These are phyloP conservation scores for Obelidium mucronatum DNA, from an alignment of 192 early-diverging fungal genomes.

Conservation along the genomic window DNA sequence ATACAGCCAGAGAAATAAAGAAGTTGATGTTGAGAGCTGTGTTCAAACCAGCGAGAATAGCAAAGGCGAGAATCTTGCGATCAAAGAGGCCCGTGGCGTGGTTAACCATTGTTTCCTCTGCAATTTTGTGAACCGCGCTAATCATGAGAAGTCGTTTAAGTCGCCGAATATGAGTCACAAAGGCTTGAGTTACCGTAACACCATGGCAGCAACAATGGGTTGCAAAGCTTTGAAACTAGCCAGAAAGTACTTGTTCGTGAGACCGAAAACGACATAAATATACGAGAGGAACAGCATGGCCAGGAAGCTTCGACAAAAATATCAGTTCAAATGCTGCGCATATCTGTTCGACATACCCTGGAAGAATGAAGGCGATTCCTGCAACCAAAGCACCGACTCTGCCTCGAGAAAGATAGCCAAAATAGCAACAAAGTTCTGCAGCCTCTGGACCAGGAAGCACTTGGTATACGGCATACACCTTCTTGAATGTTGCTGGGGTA, in stretches of 20 bases:
- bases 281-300: too few relatives aligned
- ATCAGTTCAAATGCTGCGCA: too few relatives aligned
- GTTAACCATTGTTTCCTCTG: slow-evolving; percentile 53
- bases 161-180: too few relatives aligned
- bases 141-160: too few relatives aligned
- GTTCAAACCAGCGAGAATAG: slow-evolving; percentile 50
- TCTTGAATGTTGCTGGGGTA: slow-evolving; percentile 51
- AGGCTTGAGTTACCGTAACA: slow-evolving; percentile 55
- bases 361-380: slow-evolving; percentile 59
- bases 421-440: slow-evolving; percentile 62
- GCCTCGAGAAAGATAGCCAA: slow-evolving; percentile 57
- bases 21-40: slow-evolving; percentile 56
- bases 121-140: slow-evolving; percentile 41
- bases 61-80: slow-evolving; percentile 36
- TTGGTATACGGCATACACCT: slow-evolving; percentile 65
- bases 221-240: slow-evolving; percentile 60
- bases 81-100: slow-evolving; percentile 55
- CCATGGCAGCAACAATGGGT: slow-evolving; percentile 63
- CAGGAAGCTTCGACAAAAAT: too few relatives aligned
- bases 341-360: too few relatives aligned
- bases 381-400: slow-evolving; percentile 53
- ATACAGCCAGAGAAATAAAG: slow-evolving; percentile 58
- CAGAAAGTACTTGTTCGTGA: too few relatives aligned
- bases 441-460: slow-evolving; percentile 66
- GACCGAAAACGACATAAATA: too few relatives aligned